Base-by-base conservation (phyloP, 176 grass and related monocot species). In the Oryza glaberrima region DNA sequence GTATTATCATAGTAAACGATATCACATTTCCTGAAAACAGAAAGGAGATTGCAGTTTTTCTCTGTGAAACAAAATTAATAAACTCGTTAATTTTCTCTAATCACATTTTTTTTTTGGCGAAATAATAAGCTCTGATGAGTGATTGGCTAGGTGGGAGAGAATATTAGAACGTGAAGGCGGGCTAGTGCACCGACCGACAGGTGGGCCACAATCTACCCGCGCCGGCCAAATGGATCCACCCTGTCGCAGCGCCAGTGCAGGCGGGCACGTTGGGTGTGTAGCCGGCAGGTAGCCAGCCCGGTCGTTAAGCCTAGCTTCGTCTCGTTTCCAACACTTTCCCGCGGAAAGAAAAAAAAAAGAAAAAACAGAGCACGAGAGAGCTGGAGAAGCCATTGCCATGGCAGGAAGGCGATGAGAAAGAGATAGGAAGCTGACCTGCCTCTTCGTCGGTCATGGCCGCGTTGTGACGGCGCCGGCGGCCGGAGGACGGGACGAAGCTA, bases 131-230 rank as follows among this genome's bases (percentile, higher is more conserved):
- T 72, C 28, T 58, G 70, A 44, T 75, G 30, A 32, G 30, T 32
- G 19, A 67, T 73, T 83, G 58, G 54, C 4, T 82, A 20, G 68
- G n/a, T 20, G 14, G 67, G 49, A 67, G 66, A 52, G 88, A 90
- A 90, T 90, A 90, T 77, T 20, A 13, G 82, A 89, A 81, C 82
- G 23, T 85, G 88, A 44, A 20, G 54, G 54, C 49, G 23, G 51
- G 64, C 26, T 15, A 14, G 5, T 28, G 9, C 65, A 2, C 65
- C 17, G 16, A 43, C 83, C 46, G 78, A 72, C 78, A 72, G 17
- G 78, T 34, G 88, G 78, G 78, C 9, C 75, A 72, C 5, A 73
- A 7, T 67, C 49, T 72, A 7, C 70, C 48, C 7, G 20, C 22
- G 63, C 65, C 82, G 75, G 83, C 65, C 77, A 23, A 23, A 63